A percentile compares a stretch with the other conserved stretches of the same genome.
phyloP scores from a whole-genome alignment of 1,139 yeast species.

The Meyerozyma elateridarum region DNA sequence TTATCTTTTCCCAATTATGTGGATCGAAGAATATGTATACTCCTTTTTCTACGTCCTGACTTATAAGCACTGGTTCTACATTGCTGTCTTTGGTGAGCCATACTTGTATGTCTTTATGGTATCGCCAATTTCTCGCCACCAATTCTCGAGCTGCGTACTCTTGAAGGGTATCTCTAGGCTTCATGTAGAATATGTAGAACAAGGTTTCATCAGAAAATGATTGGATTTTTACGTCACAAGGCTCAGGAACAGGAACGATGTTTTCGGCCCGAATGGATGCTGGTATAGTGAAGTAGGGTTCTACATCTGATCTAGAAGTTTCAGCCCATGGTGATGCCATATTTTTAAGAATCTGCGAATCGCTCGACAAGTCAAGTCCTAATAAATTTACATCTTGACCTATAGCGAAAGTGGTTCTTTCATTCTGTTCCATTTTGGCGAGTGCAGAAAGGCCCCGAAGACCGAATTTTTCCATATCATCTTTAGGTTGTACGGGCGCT shows the following conservation, averaged over 20 bases:
- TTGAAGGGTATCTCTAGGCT: slow-evolving; percentile 89
- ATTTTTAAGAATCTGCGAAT: slow-evolving; percentile 55
- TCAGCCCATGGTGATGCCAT: slow-evolving; percentile 95
- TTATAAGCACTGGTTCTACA: slow-evolving; percentile 82
- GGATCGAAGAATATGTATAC: slow-evolving; percentile 97
- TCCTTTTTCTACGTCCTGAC: slow-evolving; percentile 87
- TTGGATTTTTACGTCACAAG: slow-evolving; percentile 64
- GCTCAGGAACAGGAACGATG: slow-evolving; percentile 25
- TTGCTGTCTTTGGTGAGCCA: slow-evolving; percentile 95
- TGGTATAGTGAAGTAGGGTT: slow-evolving; percentile 70
- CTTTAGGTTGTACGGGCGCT: slow-evolving; percentile 6
- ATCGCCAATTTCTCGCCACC: slow-evolving; percentile 90
- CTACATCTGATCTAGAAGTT: slow-evolving; percentile 85
- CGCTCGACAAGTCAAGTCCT: slow-evolving; percentile 57
- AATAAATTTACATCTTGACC: slow-evolving; percentile 79
- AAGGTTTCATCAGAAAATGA: slow-evolving; percentile 87
- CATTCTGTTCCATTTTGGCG: slow-evolving; percentile 62
- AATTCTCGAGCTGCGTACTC: slow-evolving; percentile 92
- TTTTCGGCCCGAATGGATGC: slow-evolving; percentile 47
- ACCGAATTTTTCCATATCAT: slow-evolving; percentile 62
- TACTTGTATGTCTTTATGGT: slow-evolving; percentile 90
- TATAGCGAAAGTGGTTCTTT: slow-evolving; percentile 65
- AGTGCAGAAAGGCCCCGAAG: slow-evolving; percentile 67
- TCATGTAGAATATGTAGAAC: slow-evolving; percentile 89
- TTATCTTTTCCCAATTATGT: slow-evolving; percentile 91